Base-by-base conservation (phyloP, 2,329 filamentous ascomycete genomes). In the Xylaria sp. region DNA sequence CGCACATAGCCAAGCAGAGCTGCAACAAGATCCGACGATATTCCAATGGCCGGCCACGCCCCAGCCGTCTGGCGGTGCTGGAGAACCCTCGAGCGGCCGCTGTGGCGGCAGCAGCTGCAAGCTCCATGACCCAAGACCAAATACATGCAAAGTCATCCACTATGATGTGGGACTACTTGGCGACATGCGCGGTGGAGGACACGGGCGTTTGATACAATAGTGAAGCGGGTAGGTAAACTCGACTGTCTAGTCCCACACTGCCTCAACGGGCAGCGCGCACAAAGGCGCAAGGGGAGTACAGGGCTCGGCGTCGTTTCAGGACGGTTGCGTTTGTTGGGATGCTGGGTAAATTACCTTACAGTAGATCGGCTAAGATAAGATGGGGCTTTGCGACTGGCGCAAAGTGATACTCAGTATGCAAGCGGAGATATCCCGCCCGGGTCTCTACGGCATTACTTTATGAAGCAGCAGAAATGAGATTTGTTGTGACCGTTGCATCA, bases 21-120 rank as follows among this genome's bases (percentile, higher is more conserved):
- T 76, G 75, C 71, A 75, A 76, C 57, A 73, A 75, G 51, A 76
- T 76, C 52, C 72, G 75, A 57, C 73, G 75, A 66, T 76, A 76
- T 67, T 76, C 75, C 55, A 76, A 76, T 46, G 75, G 75, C 33
- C 72, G 75, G 52, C 75, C 74, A 52, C 73, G 75, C 57, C 75
- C 75, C 63, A 75, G 74, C 52, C 74, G 75, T 31, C 67, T 76
- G 57, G 75, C 75, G 33, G 66, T 76, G 39, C 64, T 76, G 55
- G 74, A 72, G 39, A 76, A 76, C 56, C 74, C 74, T 62, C 71
- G 71, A 54, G 68, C 73, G 18, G 72, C 73, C 49, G 74, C 73
- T 10, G 62, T 66, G 18, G 70, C 64, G 49, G 67, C 67, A 41
- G 62, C 64, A 41, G 55, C 67, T 23, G 67, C 67, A 59, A 56